Evolutionary conservation across 1,284 basidiomycete genomes (phyloP).

Genomic region (Ustilago tritici): DNA sequence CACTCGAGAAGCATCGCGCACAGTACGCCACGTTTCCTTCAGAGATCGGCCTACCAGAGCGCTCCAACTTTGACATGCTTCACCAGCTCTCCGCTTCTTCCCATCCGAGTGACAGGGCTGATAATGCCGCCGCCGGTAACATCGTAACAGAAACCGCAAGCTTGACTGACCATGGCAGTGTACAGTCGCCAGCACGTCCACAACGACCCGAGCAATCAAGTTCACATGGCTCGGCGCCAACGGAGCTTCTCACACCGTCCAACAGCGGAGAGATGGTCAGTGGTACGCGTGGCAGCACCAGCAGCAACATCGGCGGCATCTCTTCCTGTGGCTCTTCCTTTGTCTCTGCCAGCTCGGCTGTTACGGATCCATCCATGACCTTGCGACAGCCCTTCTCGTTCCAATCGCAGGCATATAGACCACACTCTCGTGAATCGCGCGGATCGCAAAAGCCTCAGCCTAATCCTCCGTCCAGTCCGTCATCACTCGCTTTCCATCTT

Average conservation of each 20-base stretch:
- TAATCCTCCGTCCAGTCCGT: slow-evolving; percentile 15
- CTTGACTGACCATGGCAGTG: not conserved
- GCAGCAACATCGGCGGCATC: slow-evolving; percentile 10
- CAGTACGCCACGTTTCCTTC: slow-evolving; percentile 16
- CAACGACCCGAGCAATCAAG: slow-evolving; percentile 7
- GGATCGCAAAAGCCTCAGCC: slow-evolving; percentile 5
- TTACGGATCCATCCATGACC: slow-evolving; percentile 14
- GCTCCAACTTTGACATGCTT: slow-evolving; percentile 17
- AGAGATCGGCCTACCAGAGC: slow-evolving; percentile 16
- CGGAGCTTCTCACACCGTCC: slow-evolving; percentile 2
- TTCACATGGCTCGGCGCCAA: slow-evolving; percentile 3
- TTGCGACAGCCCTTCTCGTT: slow-evolving; percentile 31
- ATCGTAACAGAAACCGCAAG: not conserved
- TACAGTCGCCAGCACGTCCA: slow-evolving; percentile 11
- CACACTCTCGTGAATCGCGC: slow-evolving; percentile 24
- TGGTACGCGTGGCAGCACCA: not conserved
- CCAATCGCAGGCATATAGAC: slow-evolving; percentile 34
- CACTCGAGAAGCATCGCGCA: slow-evolving; percentile 33
- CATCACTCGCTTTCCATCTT: not conserved
- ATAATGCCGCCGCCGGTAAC: not conserved
- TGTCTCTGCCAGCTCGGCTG: slow-evolving; percentile 17
- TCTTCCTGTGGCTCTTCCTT: slow-evolving; percentile 33
- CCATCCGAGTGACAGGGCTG: not conserved
- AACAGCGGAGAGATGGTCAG: slow-evolving; percentile 4
- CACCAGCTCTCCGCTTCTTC: not conserved